These are phyloP conservation scores for Penicillium macrosclerotiorum DNA, from an alignment of 495 filamentous ascomycete genomes.

Conservation along the genomic window DNA sequence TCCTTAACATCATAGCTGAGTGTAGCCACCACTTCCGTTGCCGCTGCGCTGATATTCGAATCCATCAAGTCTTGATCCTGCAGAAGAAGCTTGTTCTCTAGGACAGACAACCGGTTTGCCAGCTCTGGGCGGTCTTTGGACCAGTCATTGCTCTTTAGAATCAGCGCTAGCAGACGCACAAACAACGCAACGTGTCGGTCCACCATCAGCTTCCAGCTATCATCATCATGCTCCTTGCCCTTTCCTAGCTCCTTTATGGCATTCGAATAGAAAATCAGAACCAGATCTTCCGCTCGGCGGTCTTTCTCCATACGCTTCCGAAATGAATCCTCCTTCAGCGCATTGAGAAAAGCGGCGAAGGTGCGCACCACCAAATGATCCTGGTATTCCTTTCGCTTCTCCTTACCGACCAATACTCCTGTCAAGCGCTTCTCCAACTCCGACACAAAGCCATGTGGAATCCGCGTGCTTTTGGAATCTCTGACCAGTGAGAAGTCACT, in stretches of 20 bases:
- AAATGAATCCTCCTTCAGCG: slow-evolving; percentile 68
- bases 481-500: slow-evolving; percentile 73
- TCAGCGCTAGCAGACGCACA: slow-evolving; percentile 77
- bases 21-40: slow-evolving; percentile 75
- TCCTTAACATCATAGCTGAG: slow-evolving; percentile 91
- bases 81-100: slow-evolving; percentile 92
- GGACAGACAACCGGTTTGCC: slow-evolving; percentile 66
- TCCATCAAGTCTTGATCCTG: slow-evolving; percentile 84
- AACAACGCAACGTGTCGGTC: slow-evolving; percentile 96
- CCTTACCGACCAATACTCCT: slow-evolving; percentile 64
- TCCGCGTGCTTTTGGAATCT: slow-evolving; percentile 72
- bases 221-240: slow-evolving; percentile 77
- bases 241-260: slow-evolving; percentile 85
- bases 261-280: slow-evolving; percentile 86
- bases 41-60: slow-evolving; percentile 53
- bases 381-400: slow-evolving; percentile 73
- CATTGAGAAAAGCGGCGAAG: slow-evolving; percentile 78
- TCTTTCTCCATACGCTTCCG: slow-evolving; percentile 87
- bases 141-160: slow-evolving; percentile 78
- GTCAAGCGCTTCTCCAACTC: slow-evolving; percentile 68
- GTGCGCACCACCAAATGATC: slow-evolving; percentile 74
- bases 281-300: slow-evolving; percentile 83
- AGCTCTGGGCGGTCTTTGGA: slow-evolving; percentile 80
- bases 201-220: slow-evolving; percentile 87
- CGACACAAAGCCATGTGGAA: slow-evolving; percentile 74